These are phyloP conservation scores for Lachnellula arida DNA, from an alignment of 2,329 filamentous ascomycete species.

Conservation along the genomic window DNA sequence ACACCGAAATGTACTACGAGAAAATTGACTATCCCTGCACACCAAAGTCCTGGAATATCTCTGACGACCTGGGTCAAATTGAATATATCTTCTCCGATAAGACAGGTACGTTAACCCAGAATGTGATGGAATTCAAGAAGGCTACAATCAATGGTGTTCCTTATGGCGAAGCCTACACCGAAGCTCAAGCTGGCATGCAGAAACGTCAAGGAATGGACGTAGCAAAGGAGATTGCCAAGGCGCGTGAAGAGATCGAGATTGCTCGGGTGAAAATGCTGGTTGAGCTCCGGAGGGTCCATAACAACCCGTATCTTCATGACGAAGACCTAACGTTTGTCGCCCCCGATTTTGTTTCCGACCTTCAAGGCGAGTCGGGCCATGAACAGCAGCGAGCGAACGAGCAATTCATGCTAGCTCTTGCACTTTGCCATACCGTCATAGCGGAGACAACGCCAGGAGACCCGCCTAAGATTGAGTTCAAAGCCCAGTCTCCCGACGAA, in stretches of 20 bases:
- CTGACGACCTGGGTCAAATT: constrained; percentile 94
- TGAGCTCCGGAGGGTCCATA: constrained; percentile 68
- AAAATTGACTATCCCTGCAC: constrained; percentile 90
- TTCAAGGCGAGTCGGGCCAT: constrained; percentile 69
- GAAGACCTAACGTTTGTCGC: constrained; percentile 90
- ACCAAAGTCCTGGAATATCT: constrained; percentile 98
- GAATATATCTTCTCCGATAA: constrained; percentile 99
- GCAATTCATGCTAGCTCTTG: constrained; percentile 89
- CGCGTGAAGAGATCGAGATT: constrained; percentile 70
- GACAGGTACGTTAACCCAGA: constrained; percentile 84
- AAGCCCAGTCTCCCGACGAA: constrained; percentile 95
- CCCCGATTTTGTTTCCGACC: constrained; percentile 79
- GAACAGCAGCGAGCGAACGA: constrained; percentile 76
- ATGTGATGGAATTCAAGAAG: constrained; percentile 99
- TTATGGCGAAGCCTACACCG: constrained; percentile 96
- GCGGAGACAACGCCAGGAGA: constrained; percentile 88
- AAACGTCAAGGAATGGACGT: constrained; percentile 84
- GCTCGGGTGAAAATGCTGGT: constrained; percentile 70
- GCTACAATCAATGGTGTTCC: constrained; percentile 92
- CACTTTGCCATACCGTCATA: constrained; percentile 95
- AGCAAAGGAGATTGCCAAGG: constrained; percentile 70
- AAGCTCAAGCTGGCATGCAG: constrained; percentile 94
- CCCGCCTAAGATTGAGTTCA: constrained; percentile 86
- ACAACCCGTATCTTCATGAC: constrained; percentile 88
- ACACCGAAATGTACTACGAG: constrained; percentile 96